Evolutionary conservation across 2,329 filamentous ascomycete genomes (phyloP), one percentile per base, ranked within the genome.

Genomic region (Pseudocercospora vitis): DNA sequence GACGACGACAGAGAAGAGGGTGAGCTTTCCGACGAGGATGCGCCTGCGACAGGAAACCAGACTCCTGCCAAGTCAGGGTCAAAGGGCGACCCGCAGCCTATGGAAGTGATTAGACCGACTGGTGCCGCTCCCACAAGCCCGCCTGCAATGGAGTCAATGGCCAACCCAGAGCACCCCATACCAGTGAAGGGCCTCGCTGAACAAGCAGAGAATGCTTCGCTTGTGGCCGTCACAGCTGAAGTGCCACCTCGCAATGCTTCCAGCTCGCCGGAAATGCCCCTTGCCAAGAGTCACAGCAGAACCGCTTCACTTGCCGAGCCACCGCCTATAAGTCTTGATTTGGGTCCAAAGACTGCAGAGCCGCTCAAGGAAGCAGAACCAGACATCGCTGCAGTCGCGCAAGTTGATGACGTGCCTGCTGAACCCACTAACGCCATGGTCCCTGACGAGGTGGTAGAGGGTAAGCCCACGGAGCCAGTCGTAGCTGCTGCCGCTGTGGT

Each of bases 231-330:
- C 18, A 29, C 42, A 4, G 59, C 60, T 46, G 50, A 53, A 42
- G 29, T 52, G 8, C 40, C 8, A 26, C 14, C 59, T 33, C 57
- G 58, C 23, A 71, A 73, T 42, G 59, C 64, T 1, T 73, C 72
- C 1, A 75, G 70, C 56, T 75, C 74, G 3, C 72, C 74, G 14
- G 74, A 76, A 16, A 57, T 74, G 23, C 73, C 74, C n/a, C 60
- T 76, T 1, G 68, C 67, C 6, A 68, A 69, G 3, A 64, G 65
- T n/a, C 71, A 73, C 49, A 74, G 70, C 60, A 65, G 70, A 28
- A 69, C 70, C 46, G 69, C 65, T 19, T 75, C 73, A 2, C 24
- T 60, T 7, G 51, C 48, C 3, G 57, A 59, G 18, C 54, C 57
- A 14, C 50, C 57, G 16, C 50, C 59, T 2, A 26, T 52, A 3